Evolutionary conservation across 805 yeast genomes (phyloP), one percentile per base, ranked within the genome.

Genomic region (Wickerhamiella galacta): DNA sequence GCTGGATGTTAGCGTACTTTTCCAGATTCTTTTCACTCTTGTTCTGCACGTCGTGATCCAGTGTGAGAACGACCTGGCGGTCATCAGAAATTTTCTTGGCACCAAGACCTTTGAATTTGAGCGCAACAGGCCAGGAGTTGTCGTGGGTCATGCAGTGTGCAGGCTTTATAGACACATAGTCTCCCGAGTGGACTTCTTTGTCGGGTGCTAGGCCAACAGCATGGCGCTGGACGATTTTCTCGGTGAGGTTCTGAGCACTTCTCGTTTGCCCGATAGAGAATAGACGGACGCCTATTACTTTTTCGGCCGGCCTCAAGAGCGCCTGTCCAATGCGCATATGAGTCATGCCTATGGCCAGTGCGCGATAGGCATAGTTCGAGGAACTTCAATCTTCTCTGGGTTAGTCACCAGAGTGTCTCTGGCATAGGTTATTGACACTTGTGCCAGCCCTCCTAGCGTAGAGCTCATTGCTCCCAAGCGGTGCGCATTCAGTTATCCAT

Each of bases 91-190:
- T 80, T 39, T 70, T 63, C 15, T 70, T 70, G 23, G 95, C 95
- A 1, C 98, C 98, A 23, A 90, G 66, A 4, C 93, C 93, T 74
- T 70, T 81, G 61, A 90, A 90, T 60, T 90, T 90, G 51, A 87
- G 66, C 1, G 98, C 98, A 12, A 90, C 95, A 1, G 99, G 99
- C 98, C 99, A 92, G 28, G 95, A 76, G 58, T 90, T 90, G 57
- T 90, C 99, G 56, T 90, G 99, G 11, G 96, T 82, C 99, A 90
- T 90, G 56, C 95, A 92, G 60, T 90, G 93, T 3, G 93, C 87
- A 3, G 99, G 99, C 48, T 63, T 68, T 51, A 90, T 87, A 2
- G 94, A 72, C 32, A 92, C 96, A 58, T 85, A 90, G 60, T 90
- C 99, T 10, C 96, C 98, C 30, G 81, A 66, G 46, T 64, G 73